Base-by-base conservation (phyloP, 1,284 basidiomycete genomes). In the Paramarasmius palmivorus region DNA sequence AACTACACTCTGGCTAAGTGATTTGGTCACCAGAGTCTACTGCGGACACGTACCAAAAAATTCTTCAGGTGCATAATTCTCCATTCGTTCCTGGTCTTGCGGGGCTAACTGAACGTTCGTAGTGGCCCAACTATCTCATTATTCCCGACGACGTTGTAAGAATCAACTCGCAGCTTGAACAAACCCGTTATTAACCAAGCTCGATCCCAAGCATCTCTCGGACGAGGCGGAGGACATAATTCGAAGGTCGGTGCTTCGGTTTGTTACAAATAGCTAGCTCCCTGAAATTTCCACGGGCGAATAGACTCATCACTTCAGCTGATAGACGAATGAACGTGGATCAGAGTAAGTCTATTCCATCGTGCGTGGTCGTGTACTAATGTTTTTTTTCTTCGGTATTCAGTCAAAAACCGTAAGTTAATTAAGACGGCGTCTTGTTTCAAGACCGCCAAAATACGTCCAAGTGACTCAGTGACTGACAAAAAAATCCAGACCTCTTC, bases 11-110 rank as follows among this genome's bases (percentile, higher is more conserved):
- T n/a, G n/a, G n/a, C n/a, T n/a, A n/a, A n/a, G n/a, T n/a, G n/a
- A 41, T 20, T 20, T 19, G 12, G 4, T 32, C 8, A 26, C 12
- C 44, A 15, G 95, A 99, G 69, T 93, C 92, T 54, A 95, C 97
- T n/a, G 94, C 97, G 65, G 96, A 99, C 63, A 98, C 97, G 26
- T 99, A 99, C 72, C 88, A 96, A 68, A 99, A 98, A 76, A 99
- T 99, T 61, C 87, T 98, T n/a, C 44, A 46, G 44, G 44, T 46
- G n/a, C 4, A 10, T 22, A 41, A 20, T 12, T 19, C 4, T 41
- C n/a, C 12, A 14, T 15, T 14, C 26, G 17, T 46, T n/a, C n/a
- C 25, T n/a, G 15, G 2, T 1, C 2, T 46, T 29, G 10, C 44
- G 17, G 15, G 12, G 25, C 25, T 46, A 8, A 46, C n/a, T 17